phyloP scores from a whole-genome alignment of 345 rosid genomes.

The Hirschfeldia incana region DNA sequence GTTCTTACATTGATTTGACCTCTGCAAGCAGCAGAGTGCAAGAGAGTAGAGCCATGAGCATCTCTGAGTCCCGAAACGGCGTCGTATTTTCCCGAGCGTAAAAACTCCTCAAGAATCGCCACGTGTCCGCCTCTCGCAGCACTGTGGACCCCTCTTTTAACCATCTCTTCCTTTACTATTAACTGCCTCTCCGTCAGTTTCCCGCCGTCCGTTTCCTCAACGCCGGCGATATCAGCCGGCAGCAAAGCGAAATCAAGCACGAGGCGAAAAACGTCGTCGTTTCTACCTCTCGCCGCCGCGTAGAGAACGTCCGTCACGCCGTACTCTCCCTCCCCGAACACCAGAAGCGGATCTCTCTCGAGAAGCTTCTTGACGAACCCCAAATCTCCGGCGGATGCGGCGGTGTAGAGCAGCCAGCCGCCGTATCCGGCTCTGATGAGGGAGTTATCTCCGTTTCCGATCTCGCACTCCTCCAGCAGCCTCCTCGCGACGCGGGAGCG shows the following conservation, averaged over 20 bases:
- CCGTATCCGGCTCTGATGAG: constrained; percentile 92
- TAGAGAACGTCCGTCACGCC: constrained; percentile 84
- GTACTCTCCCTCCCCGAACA: constrained; percentile 96
- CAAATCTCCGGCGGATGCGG: constrained; percentile 89
- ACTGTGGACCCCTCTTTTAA: constrained; percentile 83
- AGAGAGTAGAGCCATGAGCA: constrained; percentile 62
- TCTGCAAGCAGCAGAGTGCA: constrained; percentile 84
- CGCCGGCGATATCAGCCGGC: constrained; percentile 43
- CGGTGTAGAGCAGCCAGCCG: constrained; percentile 95
- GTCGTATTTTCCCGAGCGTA: constrained; percentile 43
- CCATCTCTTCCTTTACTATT: constrained; percentile 63
- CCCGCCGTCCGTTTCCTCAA: constrained; percentile 29
- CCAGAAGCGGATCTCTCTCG: constrained; percentile 79
- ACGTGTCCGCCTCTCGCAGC: constrained; percentile 90
- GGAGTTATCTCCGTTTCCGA: constrained; percentile 58
- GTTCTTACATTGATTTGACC: constrained; percentile 74
- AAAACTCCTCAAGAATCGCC: constrained; percentile 58
- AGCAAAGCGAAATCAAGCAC: constrained; percentile 51
- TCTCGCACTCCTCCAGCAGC: constrained; percentile 63
- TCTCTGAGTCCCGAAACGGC: constrained; percentile 56
- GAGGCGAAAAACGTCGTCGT: constrained; percentile 60
- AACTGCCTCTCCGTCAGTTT: constrained; percentile 41
- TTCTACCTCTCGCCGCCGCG: constrained; percentile 81
- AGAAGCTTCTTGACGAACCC: constrained; percentile 64
- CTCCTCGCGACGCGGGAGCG: constrained; percentile 70